Evolutionary conservation across 441 rosid species (phyloP), one percentile per base, ranked within the genome.

Genomic region (Arabidopsis hybrid): DNA sequence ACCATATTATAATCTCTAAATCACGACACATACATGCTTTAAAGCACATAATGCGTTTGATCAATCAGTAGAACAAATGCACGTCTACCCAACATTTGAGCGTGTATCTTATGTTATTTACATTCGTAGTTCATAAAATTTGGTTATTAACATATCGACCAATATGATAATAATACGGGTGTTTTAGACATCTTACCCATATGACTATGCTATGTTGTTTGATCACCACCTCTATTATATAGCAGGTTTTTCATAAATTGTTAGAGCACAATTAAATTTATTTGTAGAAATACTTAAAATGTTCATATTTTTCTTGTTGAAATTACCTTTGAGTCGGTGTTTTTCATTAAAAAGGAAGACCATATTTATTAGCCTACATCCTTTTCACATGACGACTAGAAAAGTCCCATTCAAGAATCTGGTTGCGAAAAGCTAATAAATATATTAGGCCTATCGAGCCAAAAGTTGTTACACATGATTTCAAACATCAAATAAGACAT

Each of bases 341-440:
- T 29, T 53, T 26, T 3, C 42, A 42, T n/a, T 10, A 1, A 8
- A 42, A 42, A 14, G 1, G 29, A 58, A 36, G 1, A 36, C 13
- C 13, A n/a, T n/a, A 56, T 43, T 68, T 43, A 68, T 56, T 56
- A 68, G 64, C 64, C 36, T 32, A 69, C 46, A 57, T 69, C 65
- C 7, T 34, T 34, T 57, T 57, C 65, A 43, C 36, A 57, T 57
- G 65, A 43, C 6, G 35, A 9, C 45, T 57, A 34, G 4, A 34
- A 46, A 13, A 13, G 36, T 35, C 26, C 17, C n/a, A 69, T 36
- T 13, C 14, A 34, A 69, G 26, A 21, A 58, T 58, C 57, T 58
- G 11, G 73, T 47, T 58, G 73, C 26, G 47, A 69, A 69, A 69
- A 69, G 35, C 57, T 58, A 12, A 45, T 46, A 43, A 69, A 58